Evolutionary conservation across 495 filamentous ascomycete species (phyloP).

Genomic region (Penicillium macrosclerotiorum): DNA sequence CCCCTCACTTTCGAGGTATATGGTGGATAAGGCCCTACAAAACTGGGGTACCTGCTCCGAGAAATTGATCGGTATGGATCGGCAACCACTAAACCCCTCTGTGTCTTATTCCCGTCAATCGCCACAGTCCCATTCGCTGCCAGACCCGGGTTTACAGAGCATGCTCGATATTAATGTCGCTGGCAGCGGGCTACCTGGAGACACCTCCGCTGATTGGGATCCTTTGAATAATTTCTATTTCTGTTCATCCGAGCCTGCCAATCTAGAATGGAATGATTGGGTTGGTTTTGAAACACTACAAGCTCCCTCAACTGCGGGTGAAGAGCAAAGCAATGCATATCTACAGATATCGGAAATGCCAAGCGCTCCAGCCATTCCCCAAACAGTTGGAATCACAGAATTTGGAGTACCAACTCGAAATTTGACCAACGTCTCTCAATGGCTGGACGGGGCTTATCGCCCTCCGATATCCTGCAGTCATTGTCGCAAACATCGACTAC

Average conservation of each 20-base stretch:
- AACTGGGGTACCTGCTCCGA: background rate
- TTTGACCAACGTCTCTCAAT: slow-evolving; percentile 33
- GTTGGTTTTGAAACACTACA: slow-evolving; percentile 2
- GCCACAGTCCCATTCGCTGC: slow-evolving; percentile 10
- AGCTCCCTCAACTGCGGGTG: background rate
- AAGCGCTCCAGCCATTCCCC: background rate
- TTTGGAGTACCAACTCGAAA: background rate
- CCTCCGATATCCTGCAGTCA: slow-evolving; percentile 40
- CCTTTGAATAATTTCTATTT: slow-evolving; percentile 18
- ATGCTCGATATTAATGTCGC: slow-evolving; percentile 4
- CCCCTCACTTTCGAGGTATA: background rate
- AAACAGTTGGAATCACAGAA: background rate
- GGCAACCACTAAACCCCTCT: background rate
- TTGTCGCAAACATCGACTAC: slow-evolving; percentile 41
- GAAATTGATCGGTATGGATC: slow-evolving; percentile 8
- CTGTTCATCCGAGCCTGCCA: slow-evolving; percentile 10
- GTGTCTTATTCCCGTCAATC: slow-evolving; percentile 7
- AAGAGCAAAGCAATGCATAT: background rate
- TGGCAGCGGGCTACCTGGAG: slow-evolving; percentile 1
- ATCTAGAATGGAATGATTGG: slow-evolving; percentile 13
- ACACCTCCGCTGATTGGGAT: slow-evolving; percentile 1
- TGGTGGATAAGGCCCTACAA: background rate
- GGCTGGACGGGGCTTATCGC: slow-evolving; percentile 43
- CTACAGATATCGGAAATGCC: background rate
- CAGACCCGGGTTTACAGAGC: slow-evolving; percentile 9